Conservation (phyloP, 805 yeast genomes). For the Lipomyces lipofer region DNA sequence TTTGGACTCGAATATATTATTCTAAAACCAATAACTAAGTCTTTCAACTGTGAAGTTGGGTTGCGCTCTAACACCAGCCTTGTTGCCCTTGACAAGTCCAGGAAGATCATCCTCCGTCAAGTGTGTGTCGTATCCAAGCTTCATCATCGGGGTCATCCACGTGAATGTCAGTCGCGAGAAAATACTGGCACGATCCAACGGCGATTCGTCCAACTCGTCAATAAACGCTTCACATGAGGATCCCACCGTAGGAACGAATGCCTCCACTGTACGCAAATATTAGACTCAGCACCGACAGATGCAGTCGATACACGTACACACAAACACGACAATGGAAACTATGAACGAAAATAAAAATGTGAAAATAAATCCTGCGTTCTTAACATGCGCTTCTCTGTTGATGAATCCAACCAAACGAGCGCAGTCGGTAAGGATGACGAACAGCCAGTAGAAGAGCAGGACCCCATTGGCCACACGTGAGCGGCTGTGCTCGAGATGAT, state of each 20-base stretch:
- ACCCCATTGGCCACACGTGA: conserved; percentile 64
- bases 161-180: conserved; percentile 76
- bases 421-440: conserved; percentile 44
- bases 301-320: conserved; percentile 12
- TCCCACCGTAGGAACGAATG: conserved; percentile 43
- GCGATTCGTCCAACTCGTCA: conserved; percentile 42
- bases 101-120: conserved; percentile 66
- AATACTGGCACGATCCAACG: conserved; percentile 62
- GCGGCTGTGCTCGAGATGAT: conserved; percentile 72
- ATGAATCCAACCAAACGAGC: conserved; percentile 49
- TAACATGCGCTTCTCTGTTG: conserved; percentile 26
- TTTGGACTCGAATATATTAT: too few species aligned
- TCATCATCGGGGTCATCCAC: conserved; percentile 90
- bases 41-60: too few species aligned
- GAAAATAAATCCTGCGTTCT: conserved; percentile 22
- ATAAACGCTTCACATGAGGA: conserved; percentile 39
- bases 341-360: conserved; percentile 28
- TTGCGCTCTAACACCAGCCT: too few species aligned
- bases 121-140: conserved; percentile 65
- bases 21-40: too few species aligned
- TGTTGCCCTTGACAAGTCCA: conserved; percentile 66
- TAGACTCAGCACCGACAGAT: conserved; percentile 39
- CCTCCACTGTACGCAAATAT: conserved; percentile 49
- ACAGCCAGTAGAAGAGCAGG: conserved; percentile 74
- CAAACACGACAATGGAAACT: conserved; percentile 22